Evolutionary conservation across 2,329 filamentous ascomycete genomes (phyloP).

Genomic region (Aphanocladium album): DNA sequence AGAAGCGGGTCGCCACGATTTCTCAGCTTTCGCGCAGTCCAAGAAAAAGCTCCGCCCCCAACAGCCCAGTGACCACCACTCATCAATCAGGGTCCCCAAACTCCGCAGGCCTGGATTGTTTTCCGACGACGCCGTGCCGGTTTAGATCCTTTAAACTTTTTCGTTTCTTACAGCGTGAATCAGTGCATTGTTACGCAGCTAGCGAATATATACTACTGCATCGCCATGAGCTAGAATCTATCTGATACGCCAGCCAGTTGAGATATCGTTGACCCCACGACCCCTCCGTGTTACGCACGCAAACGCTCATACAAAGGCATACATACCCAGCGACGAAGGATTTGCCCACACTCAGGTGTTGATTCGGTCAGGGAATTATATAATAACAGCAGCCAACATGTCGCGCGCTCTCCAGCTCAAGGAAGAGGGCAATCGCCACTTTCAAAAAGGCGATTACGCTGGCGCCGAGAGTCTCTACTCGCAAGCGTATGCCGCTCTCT

Average conservation of each 20-base stretch:
- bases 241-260: background rate
- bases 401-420: constrained; percentile 40
- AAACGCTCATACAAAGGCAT: too few relatives aligned
- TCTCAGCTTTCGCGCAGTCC: background rate
- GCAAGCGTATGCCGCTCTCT: constrained; percentile 50
- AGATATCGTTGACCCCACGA: background rate
- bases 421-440: constrained; percentile 59
- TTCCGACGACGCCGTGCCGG: background rate
- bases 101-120: background rate
- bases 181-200: background rate
- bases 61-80: too few relatives aligned
- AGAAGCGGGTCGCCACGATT: background rate
- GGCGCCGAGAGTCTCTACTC: constrained; percentile 67
- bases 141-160: background rate
- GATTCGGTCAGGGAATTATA: too few relatives aligned
- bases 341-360: too few relatives aligned
- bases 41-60: background rate
- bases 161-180: background rate
- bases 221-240: background rate
- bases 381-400: constrained; percentile 19
- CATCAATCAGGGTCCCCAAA: constrained; percentile 3
- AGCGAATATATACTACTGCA: background rate
- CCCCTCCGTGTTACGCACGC: too few relatives aligned
- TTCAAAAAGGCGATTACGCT: constrained; percentile 58
- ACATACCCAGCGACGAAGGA: too few relatives aligned